phyloP scores from a whole-genome alignment of 1,139 yeast genomes.

The Hansenula anomala region DNA sequence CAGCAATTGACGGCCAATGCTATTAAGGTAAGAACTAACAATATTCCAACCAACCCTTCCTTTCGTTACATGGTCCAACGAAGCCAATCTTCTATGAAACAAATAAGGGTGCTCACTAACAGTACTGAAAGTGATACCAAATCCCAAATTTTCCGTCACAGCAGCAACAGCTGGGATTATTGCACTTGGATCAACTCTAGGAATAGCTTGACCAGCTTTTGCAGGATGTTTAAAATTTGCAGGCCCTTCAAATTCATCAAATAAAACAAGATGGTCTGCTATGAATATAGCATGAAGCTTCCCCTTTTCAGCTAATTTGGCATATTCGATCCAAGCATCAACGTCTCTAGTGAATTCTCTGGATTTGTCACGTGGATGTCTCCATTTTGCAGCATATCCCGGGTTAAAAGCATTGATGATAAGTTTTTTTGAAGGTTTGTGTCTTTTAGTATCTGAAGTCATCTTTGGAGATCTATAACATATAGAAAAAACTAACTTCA shows the following conservation, averaged over 20 bases:
- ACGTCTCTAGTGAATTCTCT: conserved; percentile 25
- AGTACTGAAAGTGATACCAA: conserved; percentile 24
- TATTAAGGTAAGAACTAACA: conserved; percentile 32
- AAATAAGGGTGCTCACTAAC: conserved; percentile 37
- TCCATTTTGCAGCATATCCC: conserved; percentile 32
- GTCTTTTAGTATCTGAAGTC: not conserved
- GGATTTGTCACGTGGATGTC: conserved; percentile 33
- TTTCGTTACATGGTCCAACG: conserved; percentile 33
- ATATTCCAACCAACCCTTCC: conserved; percentile 41
- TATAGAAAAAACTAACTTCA: no score
- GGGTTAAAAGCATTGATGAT: conserved; percentile 5
- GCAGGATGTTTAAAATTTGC: conserved; percentile 32
- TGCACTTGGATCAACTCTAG: conserved; percentile 34
- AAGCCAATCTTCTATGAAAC: conserved; percentile 34
- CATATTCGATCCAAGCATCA: conserved; percentile 37
- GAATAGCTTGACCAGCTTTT: conserved; percentile 34
- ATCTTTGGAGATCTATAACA: not conserved
- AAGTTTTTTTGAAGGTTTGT: conserved; percentile 1
- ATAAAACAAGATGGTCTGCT: conserved; percentile 41
- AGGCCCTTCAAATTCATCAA: conserved; percentile 38
- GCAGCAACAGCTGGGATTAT: conserved; percentile 35
- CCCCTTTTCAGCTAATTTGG: conserved; percentile 36
- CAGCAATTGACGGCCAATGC: conserved; percentile 30
- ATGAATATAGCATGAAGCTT: conserved; percentile 38
- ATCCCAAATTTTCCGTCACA: conserved; percentile 28